Conservation (phyloP, 176 grass and related monocot species). For the Phoenix roebelenii region DNA sequence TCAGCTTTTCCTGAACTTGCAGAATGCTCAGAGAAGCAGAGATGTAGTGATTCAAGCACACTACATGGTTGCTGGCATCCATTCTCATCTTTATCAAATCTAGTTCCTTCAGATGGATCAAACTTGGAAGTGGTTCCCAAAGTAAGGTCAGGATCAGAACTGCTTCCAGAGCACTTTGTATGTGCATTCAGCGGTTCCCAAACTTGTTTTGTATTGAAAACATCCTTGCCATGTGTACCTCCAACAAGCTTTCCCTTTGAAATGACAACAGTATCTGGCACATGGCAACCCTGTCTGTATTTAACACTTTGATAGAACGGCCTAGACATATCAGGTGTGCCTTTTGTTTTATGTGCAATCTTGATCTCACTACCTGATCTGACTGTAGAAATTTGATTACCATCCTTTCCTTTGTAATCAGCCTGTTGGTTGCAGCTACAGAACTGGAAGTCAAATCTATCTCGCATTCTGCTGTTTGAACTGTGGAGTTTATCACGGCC, state of each 20-base stretch:
- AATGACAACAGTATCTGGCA: constrained; percentile 23
- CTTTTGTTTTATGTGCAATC: constrained; percentile 30
- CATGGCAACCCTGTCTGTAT: constrained; percentile 17
- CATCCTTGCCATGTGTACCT: constrained; percentile 46
- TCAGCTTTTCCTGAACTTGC: constrained; percentile 22
- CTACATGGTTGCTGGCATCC: background rate
- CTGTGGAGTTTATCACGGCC: constrained; percentile 16
- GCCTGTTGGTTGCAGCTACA: constrained; percentile 43
- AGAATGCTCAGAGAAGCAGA: constrained; percentile 11
- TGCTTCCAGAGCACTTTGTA: constrained; percentile 36
- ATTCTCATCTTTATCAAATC: constrained; percentile 5
- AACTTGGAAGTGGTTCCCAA: background rate
- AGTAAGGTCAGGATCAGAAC: constrained; percentile 18
- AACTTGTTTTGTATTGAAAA: constrained; percentile 56
- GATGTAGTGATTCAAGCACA: constrained; percentile 17
- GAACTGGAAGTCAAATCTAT: constrained; percentile 44
- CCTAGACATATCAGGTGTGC: constrained; percentile 30
- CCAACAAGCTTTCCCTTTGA: constrained; percentile 41
- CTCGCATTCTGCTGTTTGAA: constrained; percentile 43
- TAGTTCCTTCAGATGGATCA: background rate
- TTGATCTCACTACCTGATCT: constrained; percentile 48
- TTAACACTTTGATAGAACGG: constrained; percentile 48
- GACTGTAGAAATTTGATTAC: constrained; percentile 13
- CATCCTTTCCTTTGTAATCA: constrained; percentile 25
- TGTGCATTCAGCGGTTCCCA: constrained; percentile 76